Evolutionary conservation across 2,329 filamentous ascomycete species (phyloP).

Genomic region (Colletotrichum cordylinicola): DNA sequence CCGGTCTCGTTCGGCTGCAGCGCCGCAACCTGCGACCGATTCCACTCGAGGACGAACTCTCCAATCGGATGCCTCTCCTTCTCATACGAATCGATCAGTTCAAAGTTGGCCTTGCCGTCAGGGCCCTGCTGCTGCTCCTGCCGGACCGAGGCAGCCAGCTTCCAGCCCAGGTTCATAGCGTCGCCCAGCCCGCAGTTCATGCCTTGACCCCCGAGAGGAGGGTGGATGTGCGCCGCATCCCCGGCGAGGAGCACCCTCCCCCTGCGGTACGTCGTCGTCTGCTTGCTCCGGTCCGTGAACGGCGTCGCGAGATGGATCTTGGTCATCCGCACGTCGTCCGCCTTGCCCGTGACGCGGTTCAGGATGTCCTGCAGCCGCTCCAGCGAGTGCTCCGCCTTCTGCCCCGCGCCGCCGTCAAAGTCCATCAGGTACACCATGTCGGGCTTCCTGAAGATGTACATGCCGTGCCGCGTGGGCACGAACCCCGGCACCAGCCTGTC

Average conservation of each 20-base stretch:
- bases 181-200: slow-evolving; percentile 58
- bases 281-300: slow-evolving; percentile 18
- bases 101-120: slow-evolving; percentile 34
- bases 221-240: slow-evolving; percentile 56
- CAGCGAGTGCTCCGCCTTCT: slow-evolving; percentile 13
- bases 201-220: slow-evolving; percentile 52
- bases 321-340: slow-evolving; percentile 28
- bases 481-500: slow-evolving; percentile 32
- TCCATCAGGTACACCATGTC: slow-evolving; percentile 26
- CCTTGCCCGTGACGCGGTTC: slow-evolving; percentile 24
- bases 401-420: slow-evolving; percentile 26
- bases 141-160: slow-evolving; percentile 38
- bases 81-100: slow-evolving; percentile 47
- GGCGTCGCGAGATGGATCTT: slow-evolving; percentile 28
- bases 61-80: slow-evolving; percentile 51
- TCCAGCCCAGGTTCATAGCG: slow-evolving; percentile 56
- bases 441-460: slow-evolving; percentile 28
- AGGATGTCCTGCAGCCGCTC: slow-evolving; percentile 28
- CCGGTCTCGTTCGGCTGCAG: slow-evolving; percentile 20
- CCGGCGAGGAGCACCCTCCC: slow-evolving; percentile 51
- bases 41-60: slow-evolving; percentile 38
- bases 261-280: slow-evolving; percentile 60
- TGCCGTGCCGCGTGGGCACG: slow-evolving; percentile 26
- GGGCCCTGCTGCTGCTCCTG: slow-evolving; percentile 28
- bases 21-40: slow-evolving; percentile 38